phyloP scores from a whole-genome alignment of 345 rosid species.

The Arabidopsis arenosa region DNA sequence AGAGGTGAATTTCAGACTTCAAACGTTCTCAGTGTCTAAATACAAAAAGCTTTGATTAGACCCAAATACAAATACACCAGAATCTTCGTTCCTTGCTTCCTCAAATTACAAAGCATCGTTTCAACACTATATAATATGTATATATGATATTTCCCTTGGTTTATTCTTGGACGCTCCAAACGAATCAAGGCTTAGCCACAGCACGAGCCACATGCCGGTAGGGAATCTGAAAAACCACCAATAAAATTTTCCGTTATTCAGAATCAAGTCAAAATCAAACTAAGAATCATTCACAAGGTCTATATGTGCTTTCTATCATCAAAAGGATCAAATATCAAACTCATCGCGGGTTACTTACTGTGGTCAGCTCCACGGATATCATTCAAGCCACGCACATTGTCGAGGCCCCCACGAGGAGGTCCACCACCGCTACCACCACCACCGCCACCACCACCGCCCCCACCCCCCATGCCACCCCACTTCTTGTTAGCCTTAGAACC shows the following conservation, averaged over 20 bases:
- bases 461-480: conserved; percentile 80
- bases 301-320: neutral
- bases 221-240: conserved; percentile 40
- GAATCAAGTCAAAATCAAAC: neutral
- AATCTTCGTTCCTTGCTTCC: neutral
- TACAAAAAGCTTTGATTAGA: neutral
- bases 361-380: conserved; percentile 50
- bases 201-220: conserved; percentile 49
- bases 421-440: conserved; percentile 55
- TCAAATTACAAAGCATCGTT: neutral
- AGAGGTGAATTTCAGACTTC: neutral
- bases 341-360: conserved; percentile 38
- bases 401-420: conserved; percentile 72
- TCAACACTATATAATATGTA: neutral
- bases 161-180: conserved; percentile 11
- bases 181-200: conserved; percentile 32
- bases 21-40: neutral
- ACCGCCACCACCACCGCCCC: conserved; percentile 83
- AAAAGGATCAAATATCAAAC: neutral
- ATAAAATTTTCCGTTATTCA: neutral
- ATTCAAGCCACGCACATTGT: conserved; percentile 57
- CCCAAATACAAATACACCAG: conserved; percentile 7
- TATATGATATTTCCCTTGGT: neutral
- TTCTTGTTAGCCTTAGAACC: conserved; percentile 77
- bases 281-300: neutral